A percentile compares a stretch with the other conserved stretches of the same genome.
phyloP scores from a whole-genome alignment of 2,329 filamentous ascomycete species.

The Aureobasidium zeae region DNA sequence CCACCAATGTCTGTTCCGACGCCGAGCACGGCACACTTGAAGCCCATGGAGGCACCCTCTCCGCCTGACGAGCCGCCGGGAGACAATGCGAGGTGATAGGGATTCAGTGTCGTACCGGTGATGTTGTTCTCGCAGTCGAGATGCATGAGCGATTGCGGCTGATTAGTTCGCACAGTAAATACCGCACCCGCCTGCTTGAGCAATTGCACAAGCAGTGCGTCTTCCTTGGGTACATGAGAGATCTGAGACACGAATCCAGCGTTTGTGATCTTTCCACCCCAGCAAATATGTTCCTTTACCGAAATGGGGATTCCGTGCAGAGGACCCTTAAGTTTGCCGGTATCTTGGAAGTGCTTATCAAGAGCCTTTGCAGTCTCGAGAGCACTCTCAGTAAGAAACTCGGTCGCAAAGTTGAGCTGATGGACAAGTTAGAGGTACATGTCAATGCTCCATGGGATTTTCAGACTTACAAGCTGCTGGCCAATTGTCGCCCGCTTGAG shows the following conservation, averaged over 20 bases:
- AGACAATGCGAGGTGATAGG: conserved; percentile 43
- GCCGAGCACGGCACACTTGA: conserved; percentile 46
- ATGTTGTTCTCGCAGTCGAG: conserved; percentile 44
- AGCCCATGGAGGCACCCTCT: conserved; percentile 46
- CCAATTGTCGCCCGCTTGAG: conserved; percentile 47
- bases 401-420: conserved; percentile 36
- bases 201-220: conserved; percentile 41
- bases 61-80: conserved; percentile 48
- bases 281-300: conserved; percentile 19
- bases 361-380: conserved; percentile 33
- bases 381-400: conserved; percentile 32
- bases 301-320: conserved; percentile 21
- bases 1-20: conserved; percentile 48
- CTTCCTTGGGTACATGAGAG: conserved; percentile 36
- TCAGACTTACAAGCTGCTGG: conserved; percentile 40
- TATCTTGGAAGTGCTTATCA: conserved; percentile 31
- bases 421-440: too few relatives aligned
- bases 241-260: conserved; percentile 42
- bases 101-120: conserved; percentile 46
- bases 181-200: conserved; percentile 43
- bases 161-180: conserved; percentile 44
- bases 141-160: conserved; percentile 48
- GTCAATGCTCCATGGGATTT: too few relatives aligned
- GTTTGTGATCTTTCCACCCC: conserved; percentile 17
- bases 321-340: conserved; percentile 33